Conservation (phyloP, 495 filamentous ascomycete species). For the Aspergillus incahuasiensis region DNA sequence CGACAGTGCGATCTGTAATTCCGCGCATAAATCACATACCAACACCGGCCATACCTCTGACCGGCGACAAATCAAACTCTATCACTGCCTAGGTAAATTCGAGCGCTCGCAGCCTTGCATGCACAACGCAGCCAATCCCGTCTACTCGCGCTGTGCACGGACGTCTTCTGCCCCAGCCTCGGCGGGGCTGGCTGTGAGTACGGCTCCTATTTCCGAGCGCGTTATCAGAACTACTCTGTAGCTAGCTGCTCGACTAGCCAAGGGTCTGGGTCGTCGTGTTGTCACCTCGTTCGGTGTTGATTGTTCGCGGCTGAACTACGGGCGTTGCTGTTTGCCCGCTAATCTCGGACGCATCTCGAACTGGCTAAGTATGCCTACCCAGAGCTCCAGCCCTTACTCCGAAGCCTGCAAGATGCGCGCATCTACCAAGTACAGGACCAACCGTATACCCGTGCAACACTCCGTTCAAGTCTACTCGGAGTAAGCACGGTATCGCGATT, state of each 20-base stretch:
- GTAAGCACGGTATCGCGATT: too few relatives aligned
- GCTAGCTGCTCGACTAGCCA: not conserved
- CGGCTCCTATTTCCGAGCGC: not conserved
- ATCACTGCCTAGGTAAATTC: not conserved
- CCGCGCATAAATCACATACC: not conserved
- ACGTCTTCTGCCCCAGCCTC: not conserved
- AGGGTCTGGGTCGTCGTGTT: not conserved
- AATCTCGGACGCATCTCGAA: too few relatives aligned
- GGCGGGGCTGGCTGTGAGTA: not conserved
- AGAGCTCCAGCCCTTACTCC: too few relatives aligned
- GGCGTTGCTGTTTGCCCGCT: not conserved
- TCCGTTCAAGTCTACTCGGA: too few relatives aligned
- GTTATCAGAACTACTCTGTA: not conserved
- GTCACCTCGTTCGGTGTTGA: not conserved
- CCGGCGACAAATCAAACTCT: not conserved
- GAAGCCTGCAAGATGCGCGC: too few relatives aligned
- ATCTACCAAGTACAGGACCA: too few relatives aligned
- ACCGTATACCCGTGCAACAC: too few relatives aligned
- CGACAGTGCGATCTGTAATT: not conserved
- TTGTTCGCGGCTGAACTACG: not conserved
- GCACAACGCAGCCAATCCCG: not conserved
- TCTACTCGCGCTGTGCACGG: not conserved
- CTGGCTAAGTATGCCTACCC: too few relatives aligned
- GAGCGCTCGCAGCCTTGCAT: not conserved
- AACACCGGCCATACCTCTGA: not conserved